Base-by-base conservation (phyloP, 306 rosid species). In the Gynostemma pentaphyllum region DNA sequence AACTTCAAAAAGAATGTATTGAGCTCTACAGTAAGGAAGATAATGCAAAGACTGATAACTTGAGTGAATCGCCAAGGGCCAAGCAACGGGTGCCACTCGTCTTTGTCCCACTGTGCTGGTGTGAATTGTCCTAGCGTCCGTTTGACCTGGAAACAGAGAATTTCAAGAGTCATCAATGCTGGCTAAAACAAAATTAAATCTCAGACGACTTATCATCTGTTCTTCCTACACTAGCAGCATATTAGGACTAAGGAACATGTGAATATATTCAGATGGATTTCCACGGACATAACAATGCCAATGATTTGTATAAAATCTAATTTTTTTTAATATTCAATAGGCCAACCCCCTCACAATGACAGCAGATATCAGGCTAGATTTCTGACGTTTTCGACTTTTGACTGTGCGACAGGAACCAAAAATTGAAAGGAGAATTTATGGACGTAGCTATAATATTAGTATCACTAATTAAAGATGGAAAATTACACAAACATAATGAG, bases 31-130 rank as follows among this genome's bases (percentile, higher is more conserved):
- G 97, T 94, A 71, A 94, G 77, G 80, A 94, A 94, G 56, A 81
- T 76, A 54, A 81, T 75, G 75, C 99, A 94, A 66, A 94, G 97
- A 59, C 78, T 78, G 62, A 94, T 75, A 44, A 94, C 99, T 94
- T 94, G 99, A 82, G 84, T 56, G 70, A 94, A 94, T 44, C 99
- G 95, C 95, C 94, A 94, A 4, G 99, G 99, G 73, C 90, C 99
- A 12, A 86, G 95, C 76, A 94, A 74, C 10, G 99, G 99, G 68
- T 84, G 96, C 99, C 99, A 86, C 84, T 94, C 95, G 19, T 94
- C 99, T 77, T 94, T 94, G 84, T 94, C 99, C 99, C 99, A 94
- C 72, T 78, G 85, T 4, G 99, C 99, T 5, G 99, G 99, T 3
- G 94, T 94, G 76, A 94, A 94, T 67, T 94, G 97, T 40, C 86